Percentiles rank a stretch among this genome's conserved stretches.
These are phyloP conservation scores for Nepenthes gracilis DNA, from an alignment of 148 eudicot species.

Conservation along the genomic window DNA sequence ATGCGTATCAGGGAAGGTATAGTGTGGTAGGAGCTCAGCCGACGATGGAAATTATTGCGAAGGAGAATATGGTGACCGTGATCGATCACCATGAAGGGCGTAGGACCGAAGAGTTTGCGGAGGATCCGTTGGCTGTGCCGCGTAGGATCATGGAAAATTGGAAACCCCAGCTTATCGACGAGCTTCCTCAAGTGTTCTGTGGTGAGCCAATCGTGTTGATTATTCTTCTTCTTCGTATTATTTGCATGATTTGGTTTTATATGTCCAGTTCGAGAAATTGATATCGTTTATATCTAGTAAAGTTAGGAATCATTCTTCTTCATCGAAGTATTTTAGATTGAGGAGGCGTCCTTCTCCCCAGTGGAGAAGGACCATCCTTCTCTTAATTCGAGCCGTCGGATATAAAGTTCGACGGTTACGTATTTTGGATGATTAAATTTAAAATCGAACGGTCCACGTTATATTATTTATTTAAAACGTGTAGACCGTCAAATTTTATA, in stretches of 20 bases:
- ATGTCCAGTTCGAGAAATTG: background rate
- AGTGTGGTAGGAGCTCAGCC: conserved; percentile 84
- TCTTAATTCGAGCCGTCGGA: too few species aligned
- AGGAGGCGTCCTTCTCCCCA: too few species aligned
- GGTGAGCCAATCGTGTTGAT: conserved; percentile 27
- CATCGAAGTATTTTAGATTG: too few species aligned
- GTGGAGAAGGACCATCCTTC: too few species aligned
- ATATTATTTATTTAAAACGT: too few species aligned
- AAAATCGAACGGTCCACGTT: too few species aligned
- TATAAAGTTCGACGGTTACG: too few species aligned
- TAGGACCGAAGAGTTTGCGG: conserved; percentile 38
- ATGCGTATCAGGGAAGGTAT: conserved; percentile 53
- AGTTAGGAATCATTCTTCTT: too few species aligned
- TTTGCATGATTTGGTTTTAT: background rate
- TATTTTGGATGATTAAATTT: too few species aligned
- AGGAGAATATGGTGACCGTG: conserved; percentile 48
- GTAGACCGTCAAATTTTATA: too few species aligned
- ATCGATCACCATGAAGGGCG: conserved; percentile 53
- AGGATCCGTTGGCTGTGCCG: conserved; percentile 70
- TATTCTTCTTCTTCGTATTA: background rate
- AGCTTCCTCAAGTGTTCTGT: conserved; percentile 77
- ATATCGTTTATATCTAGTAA: too few species aligned
- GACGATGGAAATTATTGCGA: conserved; percentile 66
- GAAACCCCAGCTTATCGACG: conserved; percentile 52
- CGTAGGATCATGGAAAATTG: conserved; percentile 52